Evolutionary conservation across 805 yeast genomes (phyloP), one percentile per base, ranked within the genome.

Genomic region (Candida quercuum): DNA sequence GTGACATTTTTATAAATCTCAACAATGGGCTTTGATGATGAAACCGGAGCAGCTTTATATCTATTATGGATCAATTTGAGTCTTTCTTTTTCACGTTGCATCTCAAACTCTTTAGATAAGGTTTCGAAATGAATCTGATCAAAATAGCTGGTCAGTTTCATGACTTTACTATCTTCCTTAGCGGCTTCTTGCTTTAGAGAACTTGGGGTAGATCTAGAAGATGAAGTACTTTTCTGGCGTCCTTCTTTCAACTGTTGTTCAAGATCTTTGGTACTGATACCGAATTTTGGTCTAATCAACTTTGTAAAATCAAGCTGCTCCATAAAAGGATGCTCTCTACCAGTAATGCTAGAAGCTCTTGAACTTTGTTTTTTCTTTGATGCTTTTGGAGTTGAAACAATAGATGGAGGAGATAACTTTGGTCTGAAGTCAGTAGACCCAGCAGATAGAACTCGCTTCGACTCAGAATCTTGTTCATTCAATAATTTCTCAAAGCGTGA

Each of bases 1-100:
- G 81, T 79, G 11, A 86, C 93, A 52, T 86, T 81, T 47, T 86
- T 80, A 56, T 84, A 93, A 19, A 93, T 83, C 49, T 89, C 96
- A 17, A 89, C 97, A 39, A 86, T 82, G 0, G 99, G 98, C 41
- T 75, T 80, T 1, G 93, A 78, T 2, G 79, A 74, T 18, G 78
- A 76, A 35, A 86, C 74, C 6, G 93, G 88, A 12, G 69, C 64
- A 0, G 91, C 86, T 42, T 79, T 69, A 54, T 78, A 76, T 48
- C 81, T 73, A 47, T 78, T 71, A 45, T 63, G 68, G 31, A 76
- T 69, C 30, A 86, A 54, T 43, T 81, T 78, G 39, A 72, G 65
- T 41, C 87, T 72, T 54, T 91, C 96, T 32, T 69, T 63, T 46
- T 86, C 95, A 52, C 98, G 76, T 52, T 89, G 95, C 46, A 78